Evolutionary conservation across 2,329 filamentous ascomycete species (phyloP).

Genomic region (Trichothecium sympodiale): DNA sequence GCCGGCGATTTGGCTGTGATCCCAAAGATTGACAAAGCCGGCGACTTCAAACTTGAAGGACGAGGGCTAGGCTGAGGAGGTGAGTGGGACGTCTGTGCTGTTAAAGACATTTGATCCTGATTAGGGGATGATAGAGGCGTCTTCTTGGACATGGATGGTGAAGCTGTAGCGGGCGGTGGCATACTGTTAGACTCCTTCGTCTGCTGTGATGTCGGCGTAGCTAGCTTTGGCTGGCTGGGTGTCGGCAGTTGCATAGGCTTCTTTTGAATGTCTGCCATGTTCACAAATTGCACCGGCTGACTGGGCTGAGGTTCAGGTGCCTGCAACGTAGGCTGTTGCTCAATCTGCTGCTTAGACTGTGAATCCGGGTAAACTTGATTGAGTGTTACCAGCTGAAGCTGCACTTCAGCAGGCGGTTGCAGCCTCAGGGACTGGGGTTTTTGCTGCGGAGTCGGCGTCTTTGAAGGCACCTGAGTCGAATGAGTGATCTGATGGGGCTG

Average conservation of each 20-base stretch:
- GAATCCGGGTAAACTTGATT: background rate
- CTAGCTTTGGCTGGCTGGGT: slow-evolving; percentile 4
- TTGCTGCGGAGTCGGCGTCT: background rate
- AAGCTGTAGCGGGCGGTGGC: too few relatives aligned
- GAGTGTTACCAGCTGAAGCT: background rate
- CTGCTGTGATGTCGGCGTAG: background rate
- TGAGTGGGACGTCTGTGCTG: too few relatives aligned
- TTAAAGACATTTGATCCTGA: too few relatives aligned
- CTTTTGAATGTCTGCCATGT: slow-evolving; percentile 25
- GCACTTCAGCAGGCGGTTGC: background rate
- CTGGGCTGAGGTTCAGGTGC: too few relatives aligned
- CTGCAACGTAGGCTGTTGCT: too few relatives aligned
- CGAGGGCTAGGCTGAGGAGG: slow-evolving; percentile 18
- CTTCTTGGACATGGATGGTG: too few relatives aligned
- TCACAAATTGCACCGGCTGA: slow-evolving; percentile 21
- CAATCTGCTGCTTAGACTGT: slow-evolving; percentile 2
- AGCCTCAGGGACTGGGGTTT: background rate
- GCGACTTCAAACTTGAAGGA: slow-evolving; percentile 28
- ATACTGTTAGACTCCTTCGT: too few relatives aligned
- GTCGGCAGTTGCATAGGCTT: slow-evolving; percentile 16
- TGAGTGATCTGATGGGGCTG: slow-evolving; percentile 3
- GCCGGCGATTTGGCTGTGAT: slow-evolving; percentile 31
- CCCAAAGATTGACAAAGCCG: slow-evolving; percentile 26
- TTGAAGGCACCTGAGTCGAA: background rate
- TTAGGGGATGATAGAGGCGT: too few relatives aligned